phyloP scores from a whole-genome alignment of 2,329 filamentous ascomycete species.

The Periconia macrospinosa region DNA sequence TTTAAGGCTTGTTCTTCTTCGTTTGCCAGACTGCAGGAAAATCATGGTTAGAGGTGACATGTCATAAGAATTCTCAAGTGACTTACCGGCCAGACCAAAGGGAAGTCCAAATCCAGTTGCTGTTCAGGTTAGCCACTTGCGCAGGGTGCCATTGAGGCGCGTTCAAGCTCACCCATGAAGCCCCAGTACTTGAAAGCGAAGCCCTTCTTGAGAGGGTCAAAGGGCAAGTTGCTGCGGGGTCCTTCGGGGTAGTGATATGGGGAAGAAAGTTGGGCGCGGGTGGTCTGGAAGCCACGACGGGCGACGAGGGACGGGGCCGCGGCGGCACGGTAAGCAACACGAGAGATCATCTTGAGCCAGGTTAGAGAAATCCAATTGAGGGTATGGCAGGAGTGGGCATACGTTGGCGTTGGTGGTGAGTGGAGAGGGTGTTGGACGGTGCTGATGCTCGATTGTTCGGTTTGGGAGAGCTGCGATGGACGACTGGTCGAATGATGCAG shows the following conservation, averaged over 20 bases:
- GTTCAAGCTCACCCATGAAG: slow-evolving; percentile 66
- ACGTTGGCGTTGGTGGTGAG: slow-evolving; percentile 33
- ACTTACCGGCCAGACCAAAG: slow-evolving; percentile 66
- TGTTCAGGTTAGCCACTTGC: slow-evolving; percentile 46
- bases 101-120: slow-evolving; percentile 61
- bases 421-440: slow-evolving; percentile 5
- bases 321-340: slow-evolving; percentile 63
- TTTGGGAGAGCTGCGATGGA: neutral
- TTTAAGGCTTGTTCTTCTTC: slow-evolving; percentile 59
- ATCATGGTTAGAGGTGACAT: slow-evolving; percentile 21
- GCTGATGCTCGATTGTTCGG: neutral
- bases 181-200: slow-evolving; percentile 83
- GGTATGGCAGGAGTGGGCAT: slow-evolving; percentile 12
- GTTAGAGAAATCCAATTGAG: slow-evolving; percentile 42
- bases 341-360: slow-evolving; percentile 73
- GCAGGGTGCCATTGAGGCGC: slow-evolving; percentile 2
- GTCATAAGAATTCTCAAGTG: neutral
- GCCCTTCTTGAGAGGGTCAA: slow-evolving; percentile 89
- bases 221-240: slow-evolving; percentile 90
- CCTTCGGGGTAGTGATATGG: slow-evolving; percentile 99
- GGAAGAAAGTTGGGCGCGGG: slow-evolving; percentile 79
- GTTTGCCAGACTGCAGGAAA: slow-evolving; percentile 64
- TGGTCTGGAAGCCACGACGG: slow-evolving; percentile 93
- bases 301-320: slow-evolving; percentile 67
- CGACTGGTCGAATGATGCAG: neutral